Evolutionary conservation across 345 rosid species (phyloP), one percentile per base, ranked within the genome.

Genomic region (Brassica cretica): DNA sequence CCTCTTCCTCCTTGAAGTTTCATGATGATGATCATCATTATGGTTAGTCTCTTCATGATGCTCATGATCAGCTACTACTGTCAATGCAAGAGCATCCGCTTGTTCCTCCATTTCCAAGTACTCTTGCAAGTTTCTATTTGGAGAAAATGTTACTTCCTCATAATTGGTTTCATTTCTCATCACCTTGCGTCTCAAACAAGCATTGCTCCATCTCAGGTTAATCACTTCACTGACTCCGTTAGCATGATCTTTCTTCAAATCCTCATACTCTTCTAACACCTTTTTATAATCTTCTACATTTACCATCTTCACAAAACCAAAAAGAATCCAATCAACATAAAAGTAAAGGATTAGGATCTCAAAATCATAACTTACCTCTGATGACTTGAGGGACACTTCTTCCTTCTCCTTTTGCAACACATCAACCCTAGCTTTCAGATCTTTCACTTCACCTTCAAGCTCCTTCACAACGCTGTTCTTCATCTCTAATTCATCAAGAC

Each of bases 181-280:
- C 66, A 89, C 72, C 75, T 87, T 87, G 15, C 90, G 93, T 83
- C 84, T 90, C 59, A 90, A 75, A 84, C 96, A 94, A 11, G 91
- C 94, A 73, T 89, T 88, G 60, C 83, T 83, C 97, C 93, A 90
- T 81, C 89, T 86, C 19, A 89, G 76, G 87, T 72, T 82, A 15
- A 77, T 82, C 68, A 89, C 72, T 59, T 94, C 94, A 72, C 83
- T 81, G 4, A 75, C 77, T 72, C 87, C 93, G 0, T 81, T 81
- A 0, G 82, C 80, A n/a, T 77, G 66, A 1, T 82, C 92, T 16
- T 83, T 84, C 14, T 80, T 85, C 4, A 89, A 58, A 15, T 82
- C 74, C 65, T 90, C 89, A 7, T 79, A 71, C 76, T 89, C 96
- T 49, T 78, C 70, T 73, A 66, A 63, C 32, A 88, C 75, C 75